These are phyloP conservation scores for Bipolaris gigantea DNA, from an alignment of 2,329 filamentous ascomycete genomes.

Conservation along the genomic window DNA sequence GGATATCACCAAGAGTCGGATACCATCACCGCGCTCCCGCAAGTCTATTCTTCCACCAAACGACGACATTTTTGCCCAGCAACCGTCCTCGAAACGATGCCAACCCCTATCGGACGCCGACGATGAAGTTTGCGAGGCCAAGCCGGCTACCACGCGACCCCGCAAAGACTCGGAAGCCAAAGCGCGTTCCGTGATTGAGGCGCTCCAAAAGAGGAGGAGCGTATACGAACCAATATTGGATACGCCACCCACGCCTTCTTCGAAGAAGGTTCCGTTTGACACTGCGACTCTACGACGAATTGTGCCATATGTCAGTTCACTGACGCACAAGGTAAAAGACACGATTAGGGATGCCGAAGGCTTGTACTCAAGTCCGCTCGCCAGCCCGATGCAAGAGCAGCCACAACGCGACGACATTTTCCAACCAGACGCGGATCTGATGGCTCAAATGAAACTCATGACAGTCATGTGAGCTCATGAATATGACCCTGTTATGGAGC, in stretches of 20 bases:
- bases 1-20: constrained; percentile 25
- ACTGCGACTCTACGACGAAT: constrained; percentile 65
- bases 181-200: constrained; percentile 64
- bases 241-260: constrained; percentile 32
- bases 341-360: constrained; percentile 52
- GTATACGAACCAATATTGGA: constrained; percentile 31
- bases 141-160: constrained; percentile 47
- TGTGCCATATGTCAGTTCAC: constrained; percentile 56
- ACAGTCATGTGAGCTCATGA: constrained; percentile 43
- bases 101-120: constrained; percentile 30
- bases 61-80: constrained; percentile 42
- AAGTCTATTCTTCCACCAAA: constrained; percentile 43
- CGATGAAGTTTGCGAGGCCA: constrained; percentile 28
- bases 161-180: constrained; percentile 61
- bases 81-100: constrained; percentile 35
- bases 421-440: constrained; percentile 38
- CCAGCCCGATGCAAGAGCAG: constrained; percentile 42
- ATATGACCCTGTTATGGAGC: constrained; percentile 23
- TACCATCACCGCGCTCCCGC: constrained; percentile 29
- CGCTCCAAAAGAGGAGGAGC: constrained; percentile 56
- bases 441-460: constrained; percentile 47
- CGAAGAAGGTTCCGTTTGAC: constrained; percentile 66
- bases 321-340: constrained; percentile 54
- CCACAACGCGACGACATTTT: constrained; percentile 43
- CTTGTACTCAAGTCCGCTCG: constrained; percentile 49